Conservation (phyloP, 805 yeast species). For the Yarrowia hollandica region DNA sequence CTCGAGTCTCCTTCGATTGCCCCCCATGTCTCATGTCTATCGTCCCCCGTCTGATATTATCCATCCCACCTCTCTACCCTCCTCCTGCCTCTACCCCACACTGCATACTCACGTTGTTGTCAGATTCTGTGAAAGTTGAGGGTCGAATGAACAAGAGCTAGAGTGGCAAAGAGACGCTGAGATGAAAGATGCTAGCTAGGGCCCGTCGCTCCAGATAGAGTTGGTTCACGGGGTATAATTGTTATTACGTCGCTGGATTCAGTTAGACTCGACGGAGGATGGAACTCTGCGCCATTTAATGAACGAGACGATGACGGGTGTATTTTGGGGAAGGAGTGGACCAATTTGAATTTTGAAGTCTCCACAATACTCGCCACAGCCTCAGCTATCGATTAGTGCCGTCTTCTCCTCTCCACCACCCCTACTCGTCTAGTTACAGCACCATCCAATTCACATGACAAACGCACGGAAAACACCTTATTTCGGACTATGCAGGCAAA, state of each 20-base stretch:
- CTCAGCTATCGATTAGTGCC: neutral
- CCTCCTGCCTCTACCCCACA: no score
- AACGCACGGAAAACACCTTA: slow-evolving; percentile 9
- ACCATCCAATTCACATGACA: neutral
- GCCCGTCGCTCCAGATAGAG: slow-evolving; percentile 5
- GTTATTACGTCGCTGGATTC: slow-evolving; percentile 24
- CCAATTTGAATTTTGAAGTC: neutral
- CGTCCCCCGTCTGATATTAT: no score
- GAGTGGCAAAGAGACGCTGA: neutral
- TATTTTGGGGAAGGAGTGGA: neutral
- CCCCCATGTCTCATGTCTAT: no score
- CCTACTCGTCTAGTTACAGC: neutral
- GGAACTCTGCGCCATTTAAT: slow-evolving; percentile 27
- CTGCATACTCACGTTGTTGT: no score
- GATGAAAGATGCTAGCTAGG: no score
- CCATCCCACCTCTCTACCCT: no score
- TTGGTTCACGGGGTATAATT: slow-evolving; percentile 15
- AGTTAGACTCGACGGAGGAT: slow-evolving; percentile 7
- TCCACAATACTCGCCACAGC: neutral
- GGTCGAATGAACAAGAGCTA: neutral
- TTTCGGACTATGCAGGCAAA: slow-evolving; percentile 7
- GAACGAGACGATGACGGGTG: neutral
- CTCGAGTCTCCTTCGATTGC: no score
- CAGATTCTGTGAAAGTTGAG: no score
- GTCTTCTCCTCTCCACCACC: neutral